These are phyloP conservation scores for Dalechampia spathulata DNA, from an alignment of 441 rosid species.

Conservation along the genomic window DNA sequence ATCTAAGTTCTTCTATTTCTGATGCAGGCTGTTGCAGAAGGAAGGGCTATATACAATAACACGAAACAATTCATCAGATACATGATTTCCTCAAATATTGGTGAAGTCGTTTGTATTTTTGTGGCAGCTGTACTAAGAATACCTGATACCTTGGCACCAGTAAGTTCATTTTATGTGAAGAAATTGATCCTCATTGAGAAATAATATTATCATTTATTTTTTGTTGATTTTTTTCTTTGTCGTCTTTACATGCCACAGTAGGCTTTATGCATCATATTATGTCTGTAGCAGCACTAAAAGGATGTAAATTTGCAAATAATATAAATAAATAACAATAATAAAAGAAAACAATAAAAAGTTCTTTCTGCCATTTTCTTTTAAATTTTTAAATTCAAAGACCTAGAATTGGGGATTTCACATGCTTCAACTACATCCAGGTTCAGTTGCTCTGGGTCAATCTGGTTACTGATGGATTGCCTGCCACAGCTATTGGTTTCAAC, in stretches of 20 bases:
- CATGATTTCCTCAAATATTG: constrained; percentile 99
- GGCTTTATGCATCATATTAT: not conserved
- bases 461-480: constrained; percentile 99
- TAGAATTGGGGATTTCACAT: constrained; percentile 3
- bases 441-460: constrained; percentile 98
- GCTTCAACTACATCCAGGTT: constrained; percentile 46
- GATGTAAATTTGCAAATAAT: too few relatives aligned
- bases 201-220: not conserved
- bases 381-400: constrained; percentile 1
- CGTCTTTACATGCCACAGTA: constrained; percentile 1
- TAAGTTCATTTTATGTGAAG: constrained; percentile 41
- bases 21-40: constrained; percentile 96
- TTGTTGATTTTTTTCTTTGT: constrained; percentile 1
- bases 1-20: not conserved
- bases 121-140: constrained; percentile 99
- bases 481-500: constrained; percentile 98
- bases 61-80: constrained; percentile 99
- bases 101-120: constrained; percentile 99
- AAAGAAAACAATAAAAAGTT: not conserved
- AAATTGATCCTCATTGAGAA: constrained; percentile 1
- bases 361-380: constrained; percentile 1
- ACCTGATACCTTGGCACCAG: constrained; percentile 98
- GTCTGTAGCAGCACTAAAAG: not conserved
- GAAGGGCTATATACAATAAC: constrained; percentile 98
- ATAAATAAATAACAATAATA: too few relatives aligned